Base-by-base conservation (phyloP, 352 stramenopile genomes). In the Blastocystis sp. region DNA sequence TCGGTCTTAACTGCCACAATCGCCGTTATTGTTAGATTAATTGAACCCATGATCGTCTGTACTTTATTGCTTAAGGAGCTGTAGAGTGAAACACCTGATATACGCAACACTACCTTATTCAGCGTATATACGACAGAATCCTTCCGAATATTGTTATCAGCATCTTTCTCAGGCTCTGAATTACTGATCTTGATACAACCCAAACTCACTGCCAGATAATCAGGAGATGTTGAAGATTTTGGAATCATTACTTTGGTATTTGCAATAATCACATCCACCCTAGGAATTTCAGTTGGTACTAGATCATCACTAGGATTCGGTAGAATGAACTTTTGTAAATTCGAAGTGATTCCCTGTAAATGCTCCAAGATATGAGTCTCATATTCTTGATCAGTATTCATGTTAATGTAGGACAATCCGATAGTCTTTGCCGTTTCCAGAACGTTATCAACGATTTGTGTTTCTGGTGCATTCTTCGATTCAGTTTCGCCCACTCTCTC, bases 241-340 rank as follows among this genome's bases (percentile, higher is more conserved):
- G 73, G 73, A 29, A 84, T 66, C 4, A 39, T 47, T 34, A 84
- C n/a, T n/a, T 41, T 43, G 23, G 73, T 84, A 29, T 84, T 84
- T 0, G 73, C 73, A 45, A 84, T 84, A 8, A 84, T 34, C 6
- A 84, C 73, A 20, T 84, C 73, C n/a, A 84, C 54, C 37, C 54
- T 26, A 50, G 73, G 73, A 37, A 84, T 66, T 53, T 84, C 73
- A 15, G 73, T 84, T n/a, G 73, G 73, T 20, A 84, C 73, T 26
- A 84, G 26, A 45, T 84, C 73, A 43, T 84, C 73, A 43, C 68
- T 63, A 29, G 73, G 73, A 45, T 84, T 84, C 47, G 73, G 73
- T 18, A 84, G 43, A n/a, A 84, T 84, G 53, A 66, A 84, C n/a
- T 64, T 63, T 37, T 84, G 64, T 55, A 84, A 55, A 64, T 84